These are phyloP conservation scores for Royoungia palumana DNA, from an alignment of 768 basidiomycete species.

Conservation along the genomic window DNA sequence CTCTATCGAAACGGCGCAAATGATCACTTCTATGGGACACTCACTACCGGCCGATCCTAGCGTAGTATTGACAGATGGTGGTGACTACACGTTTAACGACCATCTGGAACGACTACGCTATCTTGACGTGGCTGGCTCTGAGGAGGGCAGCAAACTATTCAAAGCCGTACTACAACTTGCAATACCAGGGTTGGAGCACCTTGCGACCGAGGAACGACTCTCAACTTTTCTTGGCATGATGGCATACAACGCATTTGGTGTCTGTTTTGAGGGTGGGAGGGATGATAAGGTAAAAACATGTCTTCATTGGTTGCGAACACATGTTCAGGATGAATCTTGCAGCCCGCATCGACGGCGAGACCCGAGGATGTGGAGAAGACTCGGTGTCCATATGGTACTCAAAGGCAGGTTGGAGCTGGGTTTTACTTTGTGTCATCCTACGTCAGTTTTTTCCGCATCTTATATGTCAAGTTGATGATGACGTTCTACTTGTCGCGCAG, in stretches of 20 bases:
- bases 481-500: slow-evolving; percentile 24
- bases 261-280: slow-evolving; percentile 62
- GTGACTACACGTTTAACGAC: slow-evolving; percentile 65
- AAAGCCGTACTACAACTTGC: slow-evolving; percentile 54
- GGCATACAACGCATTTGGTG: slow-evolving; percentile 74
- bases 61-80: slow-evolving; percentile 37
- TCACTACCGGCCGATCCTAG: slow-evolving; percentile 11
- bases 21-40: slow-evolving; percentile 34
- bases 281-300: slow-evolving; percentile 56
- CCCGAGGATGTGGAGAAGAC: slow-evolving; percentile 74
- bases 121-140: slow-evolving; percentile 49
- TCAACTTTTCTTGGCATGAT: slow-evolving; percentile 64
- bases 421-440: slow-evolving; percentile 78
- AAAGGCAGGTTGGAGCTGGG: slow-evolving; percentile 71
- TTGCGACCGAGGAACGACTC: slow-evolving; percentile 63
- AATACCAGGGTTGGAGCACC: slow-evolving; percentile 69
- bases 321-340: background rate
- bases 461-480: background rate
- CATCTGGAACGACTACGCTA: slow-evolving; percentile 75
- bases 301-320: background rate
- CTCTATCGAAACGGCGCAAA: slow-evolving; percentile 57
- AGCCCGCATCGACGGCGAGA: slow-evolving; percentile 53
- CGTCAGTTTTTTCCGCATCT: slow-evolving; percentile 31
- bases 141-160: slow-evolving; percentile 50
- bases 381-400: slow-evolving; percentile 73